Evolutionary conservation across 331 rosid species (phyloP), one percentile per base, ranked within the genome.

Genomic region (Stylosanthes scabra): DNA sequence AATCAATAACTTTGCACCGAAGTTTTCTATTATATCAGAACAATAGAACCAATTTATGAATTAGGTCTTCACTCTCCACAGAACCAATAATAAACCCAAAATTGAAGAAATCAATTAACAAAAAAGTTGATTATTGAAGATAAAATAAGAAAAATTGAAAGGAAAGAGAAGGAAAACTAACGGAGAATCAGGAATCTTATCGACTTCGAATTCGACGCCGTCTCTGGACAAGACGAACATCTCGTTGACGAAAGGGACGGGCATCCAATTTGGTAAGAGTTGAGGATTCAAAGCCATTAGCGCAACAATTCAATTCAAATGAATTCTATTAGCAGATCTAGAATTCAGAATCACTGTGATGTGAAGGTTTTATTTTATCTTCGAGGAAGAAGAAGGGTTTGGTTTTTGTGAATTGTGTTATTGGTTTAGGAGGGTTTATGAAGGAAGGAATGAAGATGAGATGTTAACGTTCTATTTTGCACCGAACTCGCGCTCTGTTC

Each of bases 141-240:
- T 29, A 29, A 29, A 29, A 29, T 29, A 29, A 51, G 62, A 34
- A 39, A 29, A 51, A 44, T 9, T 20, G 20, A 50, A 13, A 50
- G 14, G 2, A 51, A 51, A 14, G 15, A 6, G 5, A 51, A 11
- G 42, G 31, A 8, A 13, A n/a, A 76, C 85, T 49, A 1, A 90
- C 95, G 97, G 96, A 28, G 97, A 85, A 66, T 86, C 90, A 20
- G 99, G 96, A 76, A 94, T 87, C 91, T 94, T 94, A 72, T 94
- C 97, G 78, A 91, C 71, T 34, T 88, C 97, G 74, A 88, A 88
- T 63, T 94, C 99, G 62, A 94, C 93, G 81, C 93, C 97, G 14
- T 91, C 97, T 91, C 99, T 83, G 74, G 91, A 89, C 82, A 94
- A 70, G 13, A 94, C 97, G 49, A 94, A 91, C 80, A 91, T 77